phyloP scores from a whole-genome alignment of 164 flowering plant genomes.

The Nelumbo lutea region DNA sequence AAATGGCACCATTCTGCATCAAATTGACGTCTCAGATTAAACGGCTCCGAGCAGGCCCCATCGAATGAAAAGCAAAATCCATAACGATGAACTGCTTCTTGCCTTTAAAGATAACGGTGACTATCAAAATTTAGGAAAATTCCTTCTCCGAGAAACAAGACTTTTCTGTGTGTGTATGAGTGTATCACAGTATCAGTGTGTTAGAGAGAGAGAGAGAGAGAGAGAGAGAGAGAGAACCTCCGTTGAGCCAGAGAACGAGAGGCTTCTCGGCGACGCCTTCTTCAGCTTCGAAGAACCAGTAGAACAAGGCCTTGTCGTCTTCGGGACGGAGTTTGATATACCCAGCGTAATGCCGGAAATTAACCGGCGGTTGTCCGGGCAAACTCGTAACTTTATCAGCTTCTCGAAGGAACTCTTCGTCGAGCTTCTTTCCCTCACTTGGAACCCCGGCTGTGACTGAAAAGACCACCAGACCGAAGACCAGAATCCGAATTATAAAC shows the following conservation, averaged over 20 bases:
- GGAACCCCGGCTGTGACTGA: background rate
- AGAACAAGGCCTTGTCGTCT: constrained; percentile 46
- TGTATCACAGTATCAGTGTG: too few species aligned
- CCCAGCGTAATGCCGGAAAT: constrained; percentile 52
- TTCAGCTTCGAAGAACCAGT: constrained; percentile 60
- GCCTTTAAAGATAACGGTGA: constrained; percentile 1
- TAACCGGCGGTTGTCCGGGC: constrained; percentile 54
- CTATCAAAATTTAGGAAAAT: background rate
- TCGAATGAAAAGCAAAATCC: too few species aligned
- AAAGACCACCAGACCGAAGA: constrained; percentile 1
- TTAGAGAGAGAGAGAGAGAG: background rate
- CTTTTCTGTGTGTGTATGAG: too few species aligned
- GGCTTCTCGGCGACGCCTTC: constrained; percentile 25
- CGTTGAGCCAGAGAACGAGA: constrained; percentile 63
- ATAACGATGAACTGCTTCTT: background rate
- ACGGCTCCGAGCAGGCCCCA: too few species aligned
- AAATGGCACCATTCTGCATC: too few species aligned
- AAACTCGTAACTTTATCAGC: constrained; percentile 35
- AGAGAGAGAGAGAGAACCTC: constrained; percentile 34
- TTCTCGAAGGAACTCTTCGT: constrained; percentile 12
- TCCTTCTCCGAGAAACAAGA: too few species aligned
- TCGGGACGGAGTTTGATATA: constrained; percentile 34
- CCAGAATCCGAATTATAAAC: constrained; percentile 6
- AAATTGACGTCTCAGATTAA: too few species aligned
- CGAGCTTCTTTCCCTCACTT: background rate